These are phyloP conservation scores for Paraphaeosphaeria sporulosa DNA, from an alignment of 2,329 filamentous ascomycete genomes.

Conservation along the genomic window DNA sequence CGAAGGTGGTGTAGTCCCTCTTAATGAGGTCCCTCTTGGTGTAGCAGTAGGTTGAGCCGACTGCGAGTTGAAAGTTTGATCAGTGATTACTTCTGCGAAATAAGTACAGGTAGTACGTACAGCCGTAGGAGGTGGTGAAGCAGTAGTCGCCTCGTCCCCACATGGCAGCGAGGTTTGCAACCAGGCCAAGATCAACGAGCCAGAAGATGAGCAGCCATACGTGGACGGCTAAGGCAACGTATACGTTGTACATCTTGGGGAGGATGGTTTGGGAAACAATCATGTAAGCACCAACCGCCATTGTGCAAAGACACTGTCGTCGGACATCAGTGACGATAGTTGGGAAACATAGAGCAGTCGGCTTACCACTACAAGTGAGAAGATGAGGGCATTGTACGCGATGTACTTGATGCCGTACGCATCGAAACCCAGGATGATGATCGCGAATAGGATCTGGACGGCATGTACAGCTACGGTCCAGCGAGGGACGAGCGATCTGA, in stretches of 20 bases:
- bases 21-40: constrained; percentile 8
- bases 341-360: background rate
- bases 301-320: constrained; percentile 52
- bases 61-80: background rate
- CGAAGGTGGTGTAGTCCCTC: constrained; percentile 22
- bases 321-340: constrained; percentile 9
- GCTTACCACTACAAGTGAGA: constrained; percentile 26
- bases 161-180: constrained; percentile 31
- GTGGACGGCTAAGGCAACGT: constrained; percentile 61
- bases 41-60: constrained; percentile 6
- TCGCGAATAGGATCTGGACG: constrained; percentile 49
- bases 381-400: constrained; percentile 52
- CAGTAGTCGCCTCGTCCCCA: constrained; percentile 26
- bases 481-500: constrained; percentile 18
- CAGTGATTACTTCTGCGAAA: background rate
- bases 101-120: background rate
- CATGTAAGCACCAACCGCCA: constrained; percentile 58
- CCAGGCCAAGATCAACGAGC: constrained; percentile 48
- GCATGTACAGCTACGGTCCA: constrained; percentile 29
- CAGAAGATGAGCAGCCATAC: constrained; percentile 62
- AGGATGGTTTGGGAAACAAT: constrained; percentile 54
- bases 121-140: constrained; percentile 19
- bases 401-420: constrained; percentile 54
- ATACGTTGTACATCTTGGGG: constrained; percentile 61
- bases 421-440: constrained; percentile 58